Evolutionary conservation across 805 yeast species (phyloP), one percentile per base, ranked within the genome.

Genomic region (Ogataea pilisensis): DNA sequence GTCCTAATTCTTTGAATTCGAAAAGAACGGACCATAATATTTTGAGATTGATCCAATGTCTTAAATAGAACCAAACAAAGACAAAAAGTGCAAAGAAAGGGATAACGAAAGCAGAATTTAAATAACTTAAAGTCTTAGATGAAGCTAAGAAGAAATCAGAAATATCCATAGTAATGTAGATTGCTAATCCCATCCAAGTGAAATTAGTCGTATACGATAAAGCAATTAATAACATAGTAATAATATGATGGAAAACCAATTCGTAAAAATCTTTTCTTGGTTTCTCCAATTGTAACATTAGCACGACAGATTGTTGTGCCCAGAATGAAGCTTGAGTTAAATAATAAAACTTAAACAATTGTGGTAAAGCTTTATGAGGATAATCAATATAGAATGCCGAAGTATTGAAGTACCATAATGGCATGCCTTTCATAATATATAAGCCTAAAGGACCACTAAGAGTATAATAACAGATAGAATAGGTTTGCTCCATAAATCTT

Each of bases 221-320:
- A 78, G 84, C 82, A 54, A 93, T 89, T 52, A 93, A 75, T 4
- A 88, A 77, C 61, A 93, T 80, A 20, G 99, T 93, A 48, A 93
- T 80, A 47, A 93, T 75, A 62, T 93, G 99, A 64, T 93, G 99
- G 63, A 87, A 80, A 30, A 91, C 86, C 45, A 93, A 75, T 65
- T 93, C 99, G 53, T 80, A 69, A 66, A 81, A 90, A 63, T 93
- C 99, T 64, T 89, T 90, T 64, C 99, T 77, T 43, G 96, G 98
- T 62, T 87, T 87, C 65, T 93, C 99, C 45, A 93, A 73, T 63
- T 85, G 95, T 48, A 93, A 71, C 34, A 79, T 66, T 48, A 93
- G 70, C 25, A 93, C 85, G 31, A 85, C 80, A 1, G 95, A 82
- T 66, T 93, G 99, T 68, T 93, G 99, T 18, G 89, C 80, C 99